Evolutionary conservation across 768 basidiomycete species (phyloP).

Genomic region (Rossbeevera mucosa): DNA sequence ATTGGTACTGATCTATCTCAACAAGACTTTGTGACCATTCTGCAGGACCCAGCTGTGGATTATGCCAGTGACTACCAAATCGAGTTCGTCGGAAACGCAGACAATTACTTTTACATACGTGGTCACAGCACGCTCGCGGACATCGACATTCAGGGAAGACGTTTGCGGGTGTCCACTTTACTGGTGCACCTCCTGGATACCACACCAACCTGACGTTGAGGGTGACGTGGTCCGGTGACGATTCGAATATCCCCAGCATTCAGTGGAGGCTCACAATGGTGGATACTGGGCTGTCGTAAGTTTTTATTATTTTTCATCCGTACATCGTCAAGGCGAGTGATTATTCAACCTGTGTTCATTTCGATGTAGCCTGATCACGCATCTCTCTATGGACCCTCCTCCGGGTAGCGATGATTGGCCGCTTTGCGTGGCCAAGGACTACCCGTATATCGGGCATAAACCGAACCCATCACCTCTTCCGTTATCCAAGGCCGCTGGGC

Average conservation of each 20-base stretch:
- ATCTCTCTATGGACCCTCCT: neutral
- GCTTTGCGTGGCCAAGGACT: neutral
- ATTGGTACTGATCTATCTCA: slow-evolving; percentile 1
- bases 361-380: neutral
- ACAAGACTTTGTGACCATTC: neutral
- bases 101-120: slow-evolving; percentile 9
- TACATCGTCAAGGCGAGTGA: too few species aligned
- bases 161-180: too few species aligned
- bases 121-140: slow-evolving; percentile 9
- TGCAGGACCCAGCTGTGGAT: neutral
- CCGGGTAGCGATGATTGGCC: neutral
- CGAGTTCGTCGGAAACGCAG: slow-evolving; percentile 1
- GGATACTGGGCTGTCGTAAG: too few species aligned
- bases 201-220: too few species aligned
- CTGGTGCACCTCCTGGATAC: too few species aligned
- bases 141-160: slow-evolving; percentile 7
- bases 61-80: neutral
- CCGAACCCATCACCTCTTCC: neutral
- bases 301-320: too few species aligned
- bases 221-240: too few species aligned
- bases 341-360: neutral
- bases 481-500: neutral
- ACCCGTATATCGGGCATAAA: neutral
- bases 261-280: too few species aligned
- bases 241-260: too few species aligned